Evolutionary conservation across 352 stramenopile species (phyloP), one percentile per base, ranked within the genome.

Genomic region (Peronosclerospora sorghi): DNA sequence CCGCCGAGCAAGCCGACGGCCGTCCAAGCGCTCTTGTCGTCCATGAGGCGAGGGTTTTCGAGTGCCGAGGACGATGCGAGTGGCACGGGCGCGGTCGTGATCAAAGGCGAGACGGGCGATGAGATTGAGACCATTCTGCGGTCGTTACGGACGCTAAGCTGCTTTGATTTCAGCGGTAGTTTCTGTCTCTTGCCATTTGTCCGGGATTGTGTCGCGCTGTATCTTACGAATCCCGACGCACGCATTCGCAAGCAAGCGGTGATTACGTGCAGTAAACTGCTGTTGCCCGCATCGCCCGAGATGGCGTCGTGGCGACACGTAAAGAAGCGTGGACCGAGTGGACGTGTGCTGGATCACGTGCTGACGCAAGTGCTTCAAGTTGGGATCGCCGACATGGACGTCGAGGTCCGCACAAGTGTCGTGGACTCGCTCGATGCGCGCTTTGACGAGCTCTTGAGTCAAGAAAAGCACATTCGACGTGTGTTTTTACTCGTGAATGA

Each of bases 401-500:
- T 77, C 3, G 60, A 68, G 19, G 89, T 98, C 15, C 85, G 95
- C 8, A 78, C 87, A 35, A 97, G 84, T 46, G 83, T 98, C n/a
- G 79, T 98, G 6, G 68, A 83, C 19, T 95, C 86, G 5, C 66
- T 99, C 5, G 82, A 97, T 53, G 55, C 65, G 12, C 64, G 90
- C 5, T 98, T 97, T 47, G 95, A 98, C 68, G 62, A 81, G 19
- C 82, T 96, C 47, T 59, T 99, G 35, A 96, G 72, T 42, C 90
- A 97, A 39, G 62, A 89, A n/a, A 65, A 83, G 35, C 86, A 98
- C 59, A 64, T 99, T 17, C 77, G 83, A 44, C 61, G 90, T 27
- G 49, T 99, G 0, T 97, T 99, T 46, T 69, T 97, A 14, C 61
- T 98, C 8, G 61, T 99, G 2, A 95, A 98, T 63, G 96, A 99